These are phyloP conservation scores for Lodderomyces elongisporus DNA, from an alignment of 1,139 yeast species.

Conservation along the genomic window DNA sequence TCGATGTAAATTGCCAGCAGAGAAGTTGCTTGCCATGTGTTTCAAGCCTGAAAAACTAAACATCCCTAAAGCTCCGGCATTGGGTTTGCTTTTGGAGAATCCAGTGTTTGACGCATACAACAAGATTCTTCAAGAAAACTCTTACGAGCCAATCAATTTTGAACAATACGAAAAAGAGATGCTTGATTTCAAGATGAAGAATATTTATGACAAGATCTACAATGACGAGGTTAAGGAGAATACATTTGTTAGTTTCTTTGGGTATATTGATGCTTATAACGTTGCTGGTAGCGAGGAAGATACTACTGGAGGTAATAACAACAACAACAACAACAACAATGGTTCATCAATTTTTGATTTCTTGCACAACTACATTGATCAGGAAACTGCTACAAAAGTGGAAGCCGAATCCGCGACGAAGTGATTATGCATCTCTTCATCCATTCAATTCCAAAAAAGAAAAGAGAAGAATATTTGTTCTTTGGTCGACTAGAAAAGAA, in stretches of 20 bases:
- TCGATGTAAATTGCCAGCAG: constrained; percentile 76
- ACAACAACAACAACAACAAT: neutral
- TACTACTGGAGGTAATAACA: too few relatives aligned
- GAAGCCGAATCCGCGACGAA: neutral
- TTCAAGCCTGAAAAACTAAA: constrained; percentile 71
- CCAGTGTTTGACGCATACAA: constrained; percentile 92
- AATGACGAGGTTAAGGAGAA: constrained; percentile 84
- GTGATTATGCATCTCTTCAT: too few relatives aligned
- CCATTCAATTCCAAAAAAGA: too few relatives aligned
- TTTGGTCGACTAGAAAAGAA: too few relatives aligned
- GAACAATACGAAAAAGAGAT: constrained; percentile 63
- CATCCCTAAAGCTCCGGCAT: constrained; percentile 96
- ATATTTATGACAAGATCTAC: constrained; percentile 87
- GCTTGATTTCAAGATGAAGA: constrained; percentile 81
- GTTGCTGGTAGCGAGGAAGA: constrained; percentile 11
- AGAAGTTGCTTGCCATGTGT: constrained; percentile 69
- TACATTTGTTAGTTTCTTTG: constrained; percentile 82
- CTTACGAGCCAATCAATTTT: constrained; percentile 75
- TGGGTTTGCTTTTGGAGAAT: constrained; percentile 82
- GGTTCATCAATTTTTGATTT: constrained; percentile 59
- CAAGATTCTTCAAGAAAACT: constrained; percentile 56
- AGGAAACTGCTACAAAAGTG: constrained; percentile 2
- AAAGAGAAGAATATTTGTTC: too few relatives aligned
- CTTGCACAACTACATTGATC: constrained; percentile 23
- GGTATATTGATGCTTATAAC: constrained; percentile 75